Conservation (phyloP, 139 green algal species). For the Pleodorina starrii region DNA sequence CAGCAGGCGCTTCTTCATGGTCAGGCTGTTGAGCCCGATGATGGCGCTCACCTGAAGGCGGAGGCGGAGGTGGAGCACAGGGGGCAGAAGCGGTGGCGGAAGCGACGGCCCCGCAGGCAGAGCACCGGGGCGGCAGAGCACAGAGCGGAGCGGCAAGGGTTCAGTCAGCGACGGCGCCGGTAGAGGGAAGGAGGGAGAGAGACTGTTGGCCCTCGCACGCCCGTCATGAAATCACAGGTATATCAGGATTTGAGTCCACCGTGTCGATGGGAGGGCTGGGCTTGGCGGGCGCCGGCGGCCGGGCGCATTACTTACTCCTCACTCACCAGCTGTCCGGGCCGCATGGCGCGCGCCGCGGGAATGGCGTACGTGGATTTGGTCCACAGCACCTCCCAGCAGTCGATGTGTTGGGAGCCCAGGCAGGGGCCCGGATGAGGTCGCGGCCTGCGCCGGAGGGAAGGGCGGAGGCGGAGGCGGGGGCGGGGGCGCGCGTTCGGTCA, state of each 20-base stretch:
- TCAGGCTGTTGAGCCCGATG: conserved; percentile 70
- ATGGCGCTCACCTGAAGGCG: conserved; percentile 59
- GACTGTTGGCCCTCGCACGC: no score
- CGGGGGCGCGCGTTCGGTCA: no score
- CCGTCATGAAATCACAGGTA: no score
- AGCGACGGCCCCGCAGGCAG: not conserved
- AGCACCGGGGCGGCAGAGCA: no score
- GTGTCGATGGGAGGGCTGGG: no score
- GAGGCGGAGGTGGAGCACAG: not conserved
- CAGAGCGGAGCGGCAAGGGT: no score
- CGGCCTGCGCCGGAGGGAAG: not conserved
- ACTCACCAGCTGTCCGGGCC: conserved; percentile 60
- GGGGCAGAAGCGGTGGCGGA: not conserved
- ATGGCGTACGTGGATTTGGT: conserved; percentile 71
- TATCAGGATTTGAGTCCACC: no score
- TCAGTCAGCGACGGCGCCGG: no score
- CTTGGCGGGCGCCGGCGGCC: no score
- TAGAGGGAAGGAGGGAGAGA: not conserved
- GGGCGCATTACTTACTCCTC: no score
- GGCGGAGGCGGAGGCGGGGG: not conserved
- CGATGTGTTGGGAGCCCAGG: conserved; percentile 52
- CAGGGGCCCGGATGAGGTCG: not conserved
- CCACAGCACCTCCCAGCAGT: conserved; percentile 74
- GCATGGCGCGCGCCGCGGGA: conserved; percentile 58
- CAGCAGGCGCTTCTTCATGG: conserved; percentile 77